Evolutionary conservation across 495 filamentous ascomycete genomes (phyloP).

Genomic region (Penicillium simplicissimum): DNA sequence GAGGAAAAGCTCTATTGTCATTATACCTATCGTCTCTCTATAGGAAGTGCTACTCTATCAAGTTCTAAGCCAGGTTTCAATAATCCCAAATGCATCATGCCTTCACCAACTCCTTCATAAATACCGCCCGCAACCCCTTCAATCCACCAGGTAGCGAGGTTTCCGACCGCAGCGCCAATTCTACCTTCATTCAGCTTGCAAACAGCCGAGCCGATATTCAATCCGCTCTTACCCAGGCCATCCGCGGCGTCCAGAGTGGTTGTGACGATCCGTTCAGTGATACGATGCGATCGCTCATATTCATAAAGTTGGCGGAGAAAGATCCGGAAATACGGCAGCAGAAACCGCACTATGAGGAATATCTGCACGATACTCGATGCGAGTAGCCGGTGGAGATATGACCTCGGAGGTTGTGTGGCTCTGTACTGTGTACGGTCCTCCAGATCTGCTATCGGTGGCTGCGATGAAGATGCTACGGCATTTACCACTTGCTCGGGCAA

Average conservation of each 20-base stretch:
- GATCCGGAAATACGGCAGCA: constrained; percentile 60
- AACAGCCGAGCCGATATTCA: constrained; percentile 51
- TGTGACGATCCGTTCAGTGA: constrained; percentile 56
- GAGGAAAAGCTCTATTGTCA: not conserved
- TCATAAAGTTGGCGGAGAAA: constrained; percentile 53
- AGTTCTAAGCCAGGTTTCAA: constrained; percentile 31
- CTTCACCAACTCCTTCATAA: constrained; percentile 64
- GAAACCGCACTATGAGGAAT: constrained; percentile 56
- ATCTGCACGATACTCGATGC: constrained; percentile 56
- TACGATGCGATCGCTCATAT: constrained; percentile 64
- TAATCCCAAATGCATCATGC: constrained; percentile 51
- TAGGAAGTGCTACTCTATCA: constrained; percentile 17
- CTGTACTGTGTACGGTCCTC: constrained; percentile 9
- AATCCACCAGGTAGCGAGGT: constrained; percentile 55
- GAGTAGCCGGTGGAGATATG: constrained; percentile 59
- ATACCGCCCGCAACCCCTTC: constrained; percentile 62
- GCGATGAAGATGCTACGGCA: constrained; percentile 12
- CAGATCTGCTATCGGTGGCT: constrained; percentile 34
- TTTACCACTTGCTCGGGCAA: constrained; percentile 32
- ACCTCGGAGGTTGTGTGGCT: constrained; percentile 25
- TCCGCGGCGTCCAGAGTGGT: constrained; percentile 52
- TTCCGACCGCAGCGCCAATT: constrained; percentile 52
- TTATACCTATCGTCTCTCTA: constrained; percentile 16
- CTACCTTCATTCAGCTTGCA: constrained; percentile 57
- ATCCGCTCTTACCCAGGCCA: constrained; percentile 50